Conservation (phyloP, 805 yeast genomes). For the Hanseniaspora lachancei region DNA sequence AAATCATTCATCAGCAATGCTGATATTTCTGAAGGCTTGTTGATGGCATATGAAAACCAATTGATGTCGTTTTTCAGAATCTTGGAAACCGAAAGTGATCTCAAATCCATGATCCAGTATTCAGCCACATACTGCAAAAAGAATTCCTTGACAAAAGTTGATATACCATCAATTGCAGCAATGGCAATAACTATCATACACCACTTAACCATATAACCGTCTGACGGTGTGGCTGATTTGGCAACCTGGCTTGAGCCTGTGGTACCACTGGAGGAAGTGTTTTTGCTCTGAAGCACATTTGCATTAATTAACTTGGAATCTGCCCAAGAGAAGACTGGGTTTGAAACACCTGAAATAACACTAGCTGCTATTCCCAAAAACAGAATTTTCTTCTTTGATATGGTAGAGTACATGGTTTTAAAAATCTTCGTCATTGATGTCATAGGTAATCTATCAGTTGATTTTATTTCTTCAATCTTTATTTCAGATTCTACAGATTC, state of each 20-base stretch:
- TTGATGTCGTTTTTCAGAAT: slow-evolving; percentile 39
- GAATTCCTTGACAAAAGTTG: slow-evolving; percentile 39
- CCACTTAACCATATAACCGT: slow-evolving; percentile 43
- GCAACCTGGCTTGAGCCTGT: slow-evolving; percentile 17
- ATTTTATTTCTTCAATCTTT: background rate
- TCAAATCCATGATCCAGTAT: slow-evolving; percentile 44
- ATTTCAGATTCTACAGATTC: background rate
- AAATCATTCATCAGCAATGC: slow-evolving; percentile 69
- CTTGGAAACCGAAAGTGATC: slow-evolving; percentile 36
- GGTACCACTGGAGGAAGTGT: background rate
- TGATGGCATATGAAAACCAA: slow-evolving; percentile 36
- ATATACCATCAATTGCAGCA: slow-evolving; percentile 49
- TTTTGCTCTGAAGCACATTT: slow-evolving; percentile 36
- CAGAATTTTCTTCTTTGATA: slow-evolving; percentile 23
- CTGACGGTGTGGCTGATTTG: slow-evolving; percentile 21
- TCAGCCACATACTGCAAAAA: slow-evolving; percentile 51
- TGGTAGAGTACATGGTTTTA: slow-evolving; percentile 22
- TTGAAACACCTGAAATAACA: slow-evolving; percentile 45
- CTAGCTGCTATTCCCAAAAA: slow-evolving; percentile 42
- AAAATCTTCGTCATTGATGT: slow-evolving; percentile 19
- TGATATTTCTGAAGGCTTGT: slow-evolving; percentile 40
- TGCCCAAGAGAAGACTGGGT: slow-evolving; percentile 68
- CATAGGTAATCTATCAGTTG: slow-evolving; percentile 2
- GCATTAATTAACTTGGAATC: slow-evolving; percentile 58
- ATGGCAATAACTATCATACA: slow-evolving; percentile 49